Evolutionary conservation across 176 grass and related monocot species (phyloP), one percentile per base, ranked within the genome.

Genomic region (Leersia perrieri): DNA sequence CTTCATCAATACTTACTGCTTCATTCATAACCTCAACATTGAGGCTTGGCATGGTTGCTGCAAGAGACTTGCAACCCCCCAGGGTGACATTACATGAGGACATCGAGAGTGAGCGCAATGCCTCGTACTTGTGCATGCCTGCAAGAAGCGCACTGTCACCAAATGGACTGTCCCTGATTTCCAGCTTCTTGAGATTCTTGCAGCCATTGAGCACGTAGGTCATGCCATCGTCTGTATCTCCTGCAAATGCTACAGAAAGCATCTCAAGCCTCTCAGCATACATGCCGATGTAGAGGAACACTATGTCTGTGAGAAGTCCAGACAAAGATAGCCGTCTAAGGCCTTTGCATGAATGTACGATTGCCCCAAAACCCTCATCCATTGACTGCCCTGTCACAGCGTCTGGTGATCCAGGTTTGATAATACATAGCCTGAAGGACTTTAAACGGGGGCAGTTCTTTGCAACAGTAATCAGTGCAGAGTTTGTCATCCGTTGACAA

Each of bases 51-150:
- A 93, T 93, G 84, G 70, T 85, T 28, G 72, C 45, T 5, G 90
- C 88, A 0, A 97, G 80, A 44, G 49, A 63, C 94, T 86, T 97
- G 75, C 94, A 97, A 57, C 40, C 94, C 40, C 83, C 88, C 13
- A 93, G 76, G 68, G 85, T 92, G 70, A 91, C 55, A 42, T 84
- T 49, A 29, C 94, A 97, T 0, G 85, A 93, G 3, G 90, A 95
- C 88, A 95, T 90, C 90, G 90, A 96, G 40, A 96, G 85, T 2
- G 88, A 92, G 67, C 85, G 85, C 85, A 96, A 92, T 44, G 90
- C 75, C 72, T 96, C 93, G 0, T 88, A 82, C 66, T 77, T 90
- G 1, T 77, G 40, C 71, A 73, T 68, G 5, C 89, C 83, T 0
- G 70, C 90, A 4, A 93, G 87, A 30, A 97, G 88, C 0, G 88